Evolutionary conservation across 1,284 basidiomycete genomes (phyloP), one percentile per base, ranked within the genome.

Genomic region (Gymnopus androsaceus): DNA sequence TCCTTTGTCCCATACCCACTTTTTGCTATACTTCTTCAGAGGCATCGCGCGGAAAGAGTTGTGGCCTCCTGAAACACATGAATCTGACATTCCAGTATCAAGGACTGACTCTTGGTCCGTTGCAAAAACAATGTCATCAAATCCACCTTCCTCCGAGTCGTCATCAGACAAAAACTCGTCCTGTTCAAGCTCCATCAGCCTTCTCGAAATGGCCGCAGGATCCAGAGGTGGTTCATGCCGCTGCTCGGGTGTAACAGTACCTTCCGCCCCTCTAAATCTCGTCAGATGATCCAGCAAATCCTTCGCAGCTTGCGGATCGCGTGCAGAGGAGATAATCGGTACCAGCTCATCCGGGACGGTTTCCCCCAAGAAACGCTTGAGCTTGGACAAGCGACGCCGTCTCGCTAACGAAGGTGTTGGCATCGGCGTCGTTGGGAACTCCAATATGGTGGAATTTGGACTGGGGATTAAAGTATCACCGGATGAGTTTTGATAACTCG

Each of bases 1-100:
- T 19, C 67, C 68, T 56, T 68, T 69, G 56, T 76, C 75, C n/a
- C 65, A 61, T 1, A 71, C 36, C 74, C 75, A 77, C 36, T 70
- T 71, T 30, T 65, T 65, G 21, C 68, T 70, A 28, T 61, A 56
- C 30, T 66, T 61, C 33, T 64, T 62, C 6, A 60, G 49, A 9
- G 63, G 54, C 6, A 27, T n/a, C 11, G 51, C 42, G 21, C 21
- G 19, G 41, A 53, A 53, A 53, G 41, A 3, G 4, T 7, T 33
- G n/a, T 40, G 15, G 28, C 42, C 38, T 23, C 33, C 40, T 14
- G 27, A 7, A 17, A 28, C 28, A 38, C 36, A 51, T 17, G 38
- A 42, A 5, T 52, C 30, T 21, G 38, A 41, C 33, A 38, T 30
- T 52, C 28, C 6, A 42, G 12, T 17, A 21, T 15, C 5, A 12